Evolutionary conservation across 495 filamentous ascomycete species (phyloP).

Genomic region (Lasiosphaeris hirsuta): DNA sequence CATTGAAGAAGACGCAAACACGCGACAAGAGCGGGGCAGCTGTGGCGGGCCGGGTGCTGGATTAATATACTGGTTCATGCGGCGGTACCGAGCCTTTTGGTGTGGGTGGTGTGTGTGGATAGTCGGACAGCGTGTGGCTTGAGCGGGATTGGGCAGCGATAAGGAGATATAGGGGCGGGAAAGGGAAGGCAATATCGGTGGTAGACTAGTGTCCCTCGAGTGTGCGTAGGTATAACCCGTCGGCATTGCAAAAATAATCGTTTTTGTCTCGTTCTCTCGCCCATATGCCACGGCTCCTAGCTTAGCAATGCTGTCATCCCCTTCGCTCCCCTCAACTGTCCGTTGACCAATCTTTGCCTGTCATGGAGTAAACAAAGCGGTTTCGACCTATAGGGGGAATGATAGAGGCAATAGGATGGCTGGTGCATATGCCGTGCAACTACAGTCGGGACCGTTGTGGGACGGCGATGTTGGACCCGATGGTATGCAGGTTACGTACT

Average conservation of each 20-base stretch:
- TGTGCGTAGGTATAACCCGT: constrained; percentile 1
- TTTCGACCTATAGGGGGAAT: neutral
- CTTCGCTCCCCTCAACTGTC: neutral
- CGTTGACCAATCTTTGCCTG: neutral
- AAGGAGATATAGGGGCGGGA: constrained; percentile 1
- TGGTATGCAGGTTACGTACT: neutral
- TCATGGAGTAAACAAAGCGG: neutral
- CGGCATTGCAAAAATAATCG: constrained; percentile 2
- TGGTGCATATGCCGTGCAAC: constrained; percentile 1
- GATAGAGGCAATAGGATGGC: neutral
- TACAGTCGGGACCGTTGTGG: neutral
- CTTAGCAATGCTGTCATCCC: neutral
- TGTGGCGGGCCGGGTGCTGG: constrained; percentile 67
- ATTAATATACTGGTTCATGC: constrained; percentile 32
- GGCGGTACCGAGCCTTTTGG: constrained; percentile 4
- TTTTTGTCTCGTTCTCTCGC: neutral
- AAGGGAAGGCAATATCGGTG: neutral
- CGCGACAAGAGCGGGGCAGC: constrained; percentile 73
- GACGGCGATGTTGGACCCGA: constrained; percentile 1
- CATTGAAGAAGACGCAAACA: constrained; percentile 77
- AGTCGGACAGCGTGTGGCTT: neutral
- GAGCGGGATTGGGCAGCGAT: neutral
- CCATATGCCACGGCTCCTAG: neutral
- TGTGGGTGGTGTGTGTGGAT: neutral
- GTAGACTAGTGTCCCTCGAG: neutral